Base-by-base conservation (phyloP, 345 rosid genomes). In the Camelina sativa region DNA sequence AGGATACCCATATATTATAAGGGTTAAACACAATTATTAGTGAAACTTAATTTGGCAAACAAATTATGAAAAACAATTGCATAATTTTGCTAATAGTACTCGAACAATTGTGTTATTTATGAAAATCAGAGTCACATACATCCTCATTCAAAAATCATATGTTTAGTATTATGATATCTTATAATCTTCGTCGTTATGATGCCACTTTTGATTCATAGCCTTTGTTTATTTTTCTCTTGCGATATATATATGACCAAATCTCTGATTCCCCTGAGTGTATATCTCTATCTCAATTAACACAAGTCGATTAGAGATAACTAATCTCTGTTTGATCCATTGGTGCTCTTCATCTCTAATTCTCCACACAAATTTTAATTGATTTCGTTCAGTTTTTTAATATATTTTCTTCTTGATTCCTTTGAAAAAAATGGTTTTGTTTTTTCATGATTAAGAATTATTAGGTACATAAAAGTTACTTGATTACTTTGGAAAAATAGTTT, bases 171-270 rank as follows among this genome's bases (percentile, higher is more conserved):
- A 28, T 28, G 30, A 28, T 28, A 55, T 55, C 41, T 13, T 41
- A 55, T 43, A 47, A 48, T 16, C 41, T 17, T 28, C 30, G 30
- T 56, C 15, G 2, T 28, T 56, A 68, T 16, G 53, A 69, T 57
- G 54, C 46, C 32, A 43, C 65, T 69, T 68, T 25, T 32, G 16
- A 54, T 53, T 53, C 34, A 30, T 22, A n/a, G 58, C 35, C 35
- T 11, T 23, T 54, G 16, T 69, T 23, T 11, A 68, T 55, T 41
- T 7, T 43, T 41, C 17, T 38, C 43, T 34, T 34, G 9, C 37
- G 37, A 34, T 34, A 34, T 34, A 34, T 34, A 34, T 34, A 34
- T 34, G 37, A 1, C 37, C 37, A 34, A 5, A 37, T 9, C 41
- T 10, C 43, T 38, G 4, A 38, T 38, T 38, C 43, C 12, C 41